Percentiles rank a stretch among this genome's conserved stretches.
These are phyloP conservation scores for Diphasiastrum complanatum DNA, from an alignment of 83 land plant species.

Conservation along the genomic window DNA sequence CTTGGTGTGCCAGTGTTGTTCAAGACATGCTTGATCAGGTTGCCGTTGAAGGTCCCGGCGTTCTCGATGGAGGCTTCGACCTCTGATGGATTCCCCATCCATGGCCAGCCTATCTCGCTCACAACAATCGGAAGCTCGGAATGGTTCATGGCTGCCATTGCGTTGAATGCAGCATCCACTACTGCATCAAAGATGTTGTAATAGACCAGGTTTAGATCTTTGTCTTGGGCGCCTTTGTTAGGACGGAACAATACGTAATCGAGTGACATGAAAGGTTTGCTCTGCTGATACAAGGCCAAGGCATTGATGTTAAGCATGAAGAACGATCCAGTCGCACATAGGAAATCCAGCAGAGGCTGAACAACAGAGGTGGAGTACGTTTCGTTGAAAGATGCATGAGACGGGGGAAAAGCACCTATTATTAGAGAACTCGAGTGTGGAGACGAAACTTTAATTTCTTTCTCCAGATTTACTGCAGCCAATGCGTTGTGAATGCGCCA, in stretches of 20 bases:
- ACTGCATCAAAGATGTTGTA: slow-evolving; percentile 81
- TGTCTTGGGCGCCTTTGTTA: slow-evolving; percentile 67
- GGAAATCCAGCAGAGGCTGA: slow-evolving; percentile 60
- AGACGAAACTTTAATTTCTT: slow-evolving; percentile 59
- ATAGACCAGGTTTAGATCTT: slow-evolving; percentile 62
- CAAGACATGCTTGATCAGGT: slow-evolving; percentile 55
- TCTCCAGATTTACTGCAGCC: slow-evolving; percentile 54
- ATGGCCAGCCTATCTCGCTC: slow-evolving; percentile 89
- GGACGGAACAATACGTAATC: slow-evolving; percentile 80
- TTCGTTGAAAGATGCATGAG: slow-evolving; percentile 71
- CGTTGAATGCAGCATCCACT: slow-evolving; percentile 70
- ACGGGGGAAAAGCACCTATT: slow-evolving; percentile 73
- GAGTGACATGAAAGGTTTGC: slow-evolving; percentile 48
- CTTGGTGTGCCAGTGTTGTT: slow-evolving; percentile 73
- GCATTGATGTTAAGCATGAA: slow-evolving; percentile 84
- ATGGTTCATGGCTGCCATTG: slow-evolving; percentile 59
- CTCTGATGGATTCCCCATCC: slow-evolving; percentile 57
- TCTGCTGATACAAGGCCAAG: slow-evolving; percentile 61
- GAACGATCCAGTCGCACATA: slow-evolving; percentile 52
- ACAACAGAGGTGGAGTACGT: slow-evolving; percentile 46
- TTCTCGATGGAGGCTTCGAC: slow-evolving; percentile 66
- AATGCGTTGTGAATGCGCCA: slow-evolving; percentile 60
- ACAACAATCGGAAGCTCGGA: slow-evolving; percentile 55
- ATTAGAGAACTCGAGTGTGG: slow-evolving; percentile 62
- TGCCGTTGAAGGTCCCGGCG: slow-evolving; percentile 65